Conservation (phyloP, 2,329 filamentous ascomycete genomes). For the Byssothecium circinans region DNA sequence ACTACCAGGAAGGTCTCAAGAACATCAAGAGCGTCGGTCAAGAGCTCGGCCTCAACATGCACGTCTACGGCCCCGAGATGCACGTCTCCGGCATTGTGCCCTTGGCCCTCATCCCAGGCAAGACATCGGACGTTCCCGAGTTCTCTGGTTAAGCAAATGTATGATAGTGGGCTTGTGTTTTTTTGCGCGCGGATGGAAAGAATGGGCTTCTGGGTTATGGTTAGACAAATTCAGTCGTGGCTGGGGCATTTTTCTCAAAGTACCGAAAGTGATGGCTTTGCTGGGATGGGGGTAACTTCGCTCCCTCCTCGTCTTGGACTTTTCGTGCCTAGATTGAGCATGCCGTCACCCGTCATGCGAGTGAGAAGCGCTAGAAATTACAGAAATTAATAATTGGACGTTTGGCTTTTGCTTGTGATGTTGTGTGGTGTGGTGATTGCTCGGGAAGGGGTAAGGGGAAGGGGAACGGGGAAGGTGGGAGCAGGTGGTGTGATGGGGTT, state of each 20-base stretch:
- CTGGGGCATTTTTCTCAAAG: background rate
- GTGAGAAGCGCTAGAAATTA: no score
- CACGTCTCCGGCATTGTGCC: slow-evolving; percentile 95
- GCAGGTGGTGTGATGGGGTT: no score
- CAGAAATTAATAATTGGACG: no score
- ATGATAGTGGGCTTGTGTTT: slow-evolving; percentile 24
- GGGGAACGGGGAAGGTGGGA: no score
- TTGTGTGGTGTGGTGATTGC: background rate
- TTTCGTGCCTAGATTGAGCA: no score
- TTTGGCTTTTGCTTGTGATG: no score
- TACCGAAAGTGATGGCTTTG: slow-evolving; percentile 19
- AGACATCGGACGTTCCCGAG: slow-evolving; percentile 63
- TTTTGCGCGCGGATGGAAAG: slow-evolving; percentile 14
- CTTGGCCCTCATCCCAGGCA: slow-evolving; percentile 71
- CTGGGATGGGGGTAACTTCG: no score
- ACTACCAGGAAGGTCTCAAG: slow-evolving; percentile 99
- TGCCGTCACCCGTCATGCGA: no score
- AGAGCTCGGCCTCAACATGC: slow-evolving; percentile 94
- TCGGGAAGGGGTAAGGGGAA: no score
- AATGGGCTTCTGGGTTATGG: slow-evolving; percentile 28
- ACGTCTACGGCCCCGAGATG: slow-evolving; percentile 80
- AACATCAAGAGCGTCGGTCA: slow-evolving; percentile 98
- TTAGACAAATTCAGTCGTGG: slow-evolving; percentile 38
- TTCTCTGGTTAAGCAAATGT: slow-evolving; percentile 54
- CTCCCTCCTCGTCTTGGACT: no score